phyloP scores from a whole-genome alignment of 2,329 filamentous ascomycete species.

The Calonectria henricotiae region DNA sequence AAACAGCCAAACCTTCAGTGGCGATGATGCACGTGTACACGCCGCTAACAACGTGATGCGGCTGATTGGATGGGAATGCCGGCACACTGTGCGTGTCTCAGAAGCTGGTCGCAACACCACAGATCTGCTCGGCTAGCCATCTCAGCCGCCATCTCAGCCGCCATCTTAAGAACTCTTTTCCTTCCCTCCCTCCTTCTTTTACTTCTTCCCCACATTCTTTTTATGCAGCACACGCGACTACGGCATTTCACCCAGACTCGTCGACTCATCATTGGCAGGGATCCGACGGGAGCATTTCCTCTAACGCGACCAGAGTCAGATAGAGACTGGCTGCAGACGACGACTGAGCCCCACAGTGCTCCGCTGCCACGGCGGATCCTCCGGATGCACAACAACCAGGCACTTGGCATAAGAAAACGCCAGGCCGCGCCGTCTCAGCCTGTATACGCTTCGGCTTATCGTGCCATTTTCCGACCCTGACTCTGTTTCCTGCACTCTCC shows the following conservation, averaged over 20 bases:
- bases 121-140: neutral
- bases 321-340: slow-evolving; percentile 12
- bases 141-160: neutral
- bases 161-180: neutral
- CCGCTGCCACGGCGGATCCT: slow-evolving; percentile 33
- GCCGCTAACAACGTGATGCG: slow-evolving; percentile 24
- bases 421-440: slow-evolving; percentile 37
- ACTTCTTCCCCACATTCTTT: slow-evolving; percentile 18
- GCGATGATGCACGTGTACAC: slow-evolving; percentile 1
- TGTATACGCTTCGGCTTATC: slow-evolving; percentile 31
- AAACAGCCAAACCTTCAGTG: slow-evolving; percentile 7
- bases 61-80: slow-evolving; percentile 21
- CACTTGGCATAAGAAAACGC: slow-evolving; percentile 14
- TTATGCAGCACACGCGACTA: neutral
- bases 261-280: slow-evolving; percentile 1
- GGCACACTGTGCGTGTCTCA: slow-evolving; percentile 24
- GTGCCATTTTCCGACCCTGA: neutral
- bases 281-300: slow-evolving; percentile 14
- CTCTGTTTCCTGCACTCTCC: neutral
- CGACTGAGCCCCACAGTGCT: slow-evolving; percentile 19
- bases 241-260: neutral
- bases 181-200: neutral
- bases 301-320: slow-evolving; percentile 21
- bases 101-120: slow-evolving; percentile 12
- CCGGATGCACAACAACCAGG: slow-evolving; percentile 27